Evolutionary conservation across 2,329 filamentous ascomycete genomes (phyloP).

Genomic region (Pyrenophora graminea): DNA sequence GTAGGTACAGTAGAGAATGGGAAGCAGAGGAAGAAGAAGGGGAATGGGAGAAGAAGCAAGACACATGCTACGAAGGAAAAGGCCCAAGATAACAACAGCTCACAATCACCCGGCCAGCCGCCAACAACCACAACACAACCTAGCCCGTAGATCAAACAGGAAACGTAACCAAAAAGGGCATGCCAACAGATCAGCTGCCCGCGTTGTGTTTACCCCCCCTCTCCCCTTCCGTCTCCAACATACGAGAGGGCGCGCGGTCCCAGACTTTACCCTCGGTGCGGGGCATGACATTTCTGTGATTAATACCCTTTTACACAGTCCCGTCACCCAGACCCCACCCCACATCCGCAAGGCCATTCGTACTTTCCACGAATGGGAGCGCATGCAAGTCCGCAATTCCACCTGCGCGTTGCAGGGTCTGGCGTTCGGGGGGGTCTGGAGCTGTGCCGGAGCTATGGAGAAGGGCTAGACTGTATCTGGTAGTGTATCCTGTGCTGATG

Average conservation of each 20-base stretch:
- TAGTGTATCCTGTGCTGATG: conserved; percentile 5
- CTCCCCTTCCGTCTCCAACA: not conserved
- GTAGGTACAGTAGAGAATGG: not conserved
- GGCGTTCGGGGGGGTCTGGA: not conserved
- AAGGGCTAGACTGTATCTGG: conserved; percentile 9
- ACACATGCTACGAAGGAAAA: not conserved
- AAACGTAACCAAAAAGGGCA: not conserved
- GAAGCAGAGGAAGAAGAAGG: not conserved
- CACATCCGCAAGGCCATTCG: not conserved
- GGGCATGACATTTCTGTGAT: conserved; percentile 3
- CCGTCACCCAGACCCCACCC: conserved; percentile 2
- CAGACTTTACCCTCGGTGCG: conserved; percentile 11
- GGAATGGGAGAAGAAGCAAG: not conserved
- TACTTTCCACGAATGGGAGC: conserved; percentile 32
- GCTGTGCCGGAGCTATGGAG: not conserved
- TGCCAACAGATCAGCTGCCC: conserved; percentile 7
- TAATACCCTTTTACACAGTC: conserved; percentile 4
- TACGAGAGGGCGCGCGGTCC: not conserved
- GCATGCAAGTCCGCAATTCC: conserved; percentile 13
- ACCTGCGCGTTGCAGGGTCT: not conserved
- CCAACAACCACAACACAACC: no score
- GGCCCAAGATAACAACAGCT: not conserved
- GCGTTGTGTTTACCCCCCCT: conserved; percentile 1
- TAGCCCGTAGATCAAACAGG: no score
- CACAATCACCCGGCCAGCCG: no score